Base-by-base conservation (phyloP, 192 early-diverging fungal species). In the Allomyces javanicus region DNA sequence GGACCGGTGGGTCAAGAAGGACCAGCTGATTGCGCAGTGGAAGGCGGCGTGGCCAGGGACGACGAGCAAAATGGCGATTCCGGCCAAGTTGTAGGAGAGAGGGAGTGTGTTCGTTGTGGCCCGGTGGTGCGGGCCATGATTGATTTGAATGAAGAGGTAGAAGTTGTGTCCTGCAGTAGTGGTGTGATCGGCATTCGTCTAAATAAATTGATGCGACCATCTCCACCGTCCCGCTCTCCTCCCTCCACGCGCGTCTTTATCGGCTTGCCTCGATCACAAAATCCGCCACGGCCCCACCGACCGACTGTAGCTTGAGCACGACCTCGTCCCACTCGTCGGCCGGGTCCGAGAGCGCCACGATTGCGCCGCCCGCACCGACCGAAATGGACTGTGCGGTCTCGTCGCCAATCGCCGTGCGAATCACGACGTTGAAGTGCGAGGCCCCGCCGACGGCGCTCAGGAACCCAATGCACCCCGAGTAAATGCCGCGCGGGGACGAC, bases 311-410 rank as follows among this genome's bases (percentile, higher is more conserved):
- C 9, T 97, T 97, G 64, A 94, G 73, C 27, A 88, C 62, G 63
- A 94, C 88, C 65, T 97, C 95, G 0, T 83, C 78, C 83, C 85
- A 96, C 70, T 97, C 95, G 17, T 80, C 84, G n/a, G 80, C 75
- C 0, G 91, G 81, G 70, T 92, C 83, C 0, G 90, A 93, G 44
- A 96, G 73, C n/a, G 85, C 82, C 0, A 91, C 89, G 63, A 97
- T 86, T 1, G 95, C 95, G 40, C 95, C 95, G 58, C 95, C 95
- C 1, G 90, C 93, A 9, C 95, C 93, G 25, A 94, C 80, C 17
- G 87, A 82, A 7, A 94, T 62, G 24, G 84, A 25, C 10, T 10
- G 10, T 24, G 33, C 66, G 0, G 24, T 22, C 0, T 67, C 25
- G 23, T 68, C 67, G 1, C 84, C 82, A 0, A 96, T 85, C 0